These are phyloP conservation scores for Kazachstania psychrophila DNA, from an alignment of 805 yeast genomes.

Conservation along the genomic window DNA sequence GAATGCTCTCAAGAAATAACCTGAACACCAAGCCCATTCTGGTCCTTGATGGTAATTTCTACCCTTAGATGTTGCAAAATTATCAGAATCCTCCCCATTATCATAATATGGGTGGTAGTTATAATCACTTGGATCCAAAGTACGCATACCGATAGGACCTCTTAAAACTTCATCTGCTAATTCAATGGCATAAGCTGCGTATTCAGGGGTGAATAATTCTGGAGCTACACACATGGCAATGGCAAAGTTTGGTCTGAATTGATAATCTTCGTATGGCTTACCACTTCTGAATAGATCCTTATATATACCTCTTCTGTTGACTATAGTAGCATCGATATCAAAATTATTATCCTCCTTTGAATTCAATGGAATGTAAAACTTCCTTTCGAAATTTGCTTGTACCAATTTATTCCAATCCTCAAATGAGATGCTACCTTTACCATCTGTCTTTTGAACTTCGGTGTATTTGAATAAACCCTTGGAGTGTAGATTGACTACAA, in stretches of 20 bases:
- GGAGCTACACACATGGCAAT: conserved; percentile 95
- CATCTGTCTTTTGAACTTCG: conserved; percentile 52
- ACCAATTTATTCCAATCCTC: conserved; percentile 64
- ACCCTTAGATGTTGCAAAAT: conserved; percentile 90
- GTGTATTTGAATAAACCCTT: conserved; percentile 49
- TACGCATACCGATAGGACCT: conserved; percentile 87
- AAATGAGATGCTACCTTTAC: conserved; percentile 41
- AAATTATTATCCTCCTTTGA: conserved; percentile 50
- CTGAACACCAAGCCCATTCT: conserved; percentile 93
- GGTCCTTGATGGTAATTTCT: conserved; percentile 98
- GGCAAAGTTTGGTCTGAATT: conserved; percentile 82
- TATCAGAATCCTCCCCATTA: conserved; percentile 70
- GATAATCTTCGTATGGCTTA: conserved; percentile 88
- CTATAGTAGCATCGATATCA: conserved; percentile 52
- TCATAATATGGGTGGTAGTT: conserved; percentile 85
- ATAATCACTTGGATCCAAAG: conserved; percentile 86
- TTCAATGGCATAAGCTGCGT: conserved; percentile 56
- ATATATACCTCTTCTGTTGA: conserved; percentile 89
- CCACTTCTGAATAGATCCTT: conserved; percentile 78
- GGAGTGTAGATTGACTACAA: conserved; percentile 52
- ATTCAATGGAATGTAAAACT: conserved; percentile 66
- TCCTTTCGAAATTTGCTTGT: conserved; percentile 66
- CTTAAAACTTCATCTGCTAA: conserved; percentile 65
- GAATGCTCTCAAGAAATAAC: conserved; percentile 78
- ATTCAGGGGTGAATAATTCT: conserved; percentile 59